A percentile compares a stretch with the other conserved stretches of the same genome.
These are phyloP conservation scores for Cladosporium sp. DNA, from an alignment of 2,329 filamentous ascomycete genomes.

Conservation along the genomic window DNA sequence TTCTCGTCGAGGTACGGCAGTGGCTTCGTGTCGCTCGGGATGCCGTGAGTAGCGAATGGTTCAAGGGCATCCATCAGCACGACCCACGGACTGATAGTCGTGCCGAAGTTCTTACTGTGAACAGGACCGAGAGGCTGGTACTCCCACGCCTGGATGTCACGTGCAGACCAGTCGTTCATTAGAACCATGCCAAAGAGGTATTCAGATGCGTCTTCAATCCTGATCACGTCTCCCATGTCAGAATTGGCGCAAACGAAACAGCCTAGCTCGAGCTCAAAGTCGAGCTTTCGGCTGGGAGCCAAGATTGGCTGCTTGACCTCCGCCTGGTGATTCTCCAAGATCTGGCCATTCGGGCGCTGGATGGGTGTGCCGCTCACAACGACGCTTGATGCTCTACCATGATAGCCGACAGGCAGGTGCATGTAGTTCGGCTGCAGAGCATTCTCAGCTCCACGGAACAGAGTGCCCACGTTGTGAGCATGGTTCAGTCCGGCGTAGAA, in stretches of 20 bases:
- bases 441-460: slow-evolving; percentile 69
- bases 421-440: slow-evolving; percentile 78
- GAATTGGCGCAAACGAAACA: slow-evolving; percentile 67
- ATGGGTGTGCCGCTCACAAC: slow-evolving; percentile 71
- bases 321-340: slow-evolving; percentile 60
- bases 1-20: slow-evolving; percentile 63
- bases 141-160: slow-evolving; percentile 81
- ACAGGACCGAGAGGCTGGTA: slow-evolving; percentile 79
- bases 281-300: slow-evolving; percentile 61
- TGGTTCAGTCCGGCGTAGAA: slow-evolving; percentile 81
- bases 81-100: slow-evolving; percentile 74
- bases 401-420: slow-evolving; percentile 76
- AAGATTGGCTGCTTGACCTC: slow-evolving; percentile 61
- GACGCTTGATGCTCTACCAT: slow-evolving; percentile 71
- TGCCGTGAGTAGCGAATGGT: slow-evolving; percentile 55
- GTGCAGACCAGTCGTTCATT: slow-evolving; percentile 83
- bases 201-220: slow-evolving; percentile 61
- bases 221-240: slow-evolving; percentile 59
- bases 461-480: slow-evolving; percentile 65
- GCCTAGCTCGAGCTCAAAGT: slow-evolving; percentile 77
- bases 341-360: slow-evolving; percentile 70
- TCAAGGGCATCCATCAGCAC: slow-evolving; percentile 72
- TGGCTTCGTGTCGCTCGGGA: slow-evolving; percentile 53
- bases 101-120: slow-evolving; percentile 79
- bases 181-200: slow-evolving; percentile 75